Conservation (phyloP, 176 grass and related monocot species). For the Canna indica region DNA sequence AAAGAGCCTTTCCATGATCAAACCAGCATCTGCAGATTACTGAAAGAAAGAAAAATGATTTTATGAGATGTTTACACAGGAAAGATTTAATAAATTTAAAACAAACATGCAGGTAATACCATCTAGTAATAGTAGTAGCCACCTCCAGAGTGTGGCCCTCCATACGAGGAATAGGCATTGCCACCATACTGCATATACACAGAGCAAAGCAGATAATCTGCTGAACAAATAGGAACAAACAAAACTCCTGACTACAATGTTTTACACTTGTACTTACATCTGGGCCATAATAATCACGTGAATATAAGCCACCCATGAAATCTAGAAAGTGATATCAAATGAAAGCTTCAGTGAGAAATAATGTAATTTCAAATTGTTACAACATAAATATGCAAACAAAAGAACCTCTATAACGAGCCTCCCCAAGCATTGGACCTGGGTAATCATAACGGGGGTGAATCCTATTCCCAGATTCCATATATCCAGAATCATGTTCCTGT, state of each 20-base stretch:
- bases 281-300: conserved; percentile 33
- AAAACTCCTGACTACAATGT: neutral
- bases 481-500: conserved; percentile 38
- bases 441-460: conserved; percentile 39
- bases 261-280: conserved; percentile 40
- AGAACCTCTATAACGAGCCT: conserved; percentile 30
- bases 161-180: conserved; percentile 24
- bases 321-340: conserved; percentile 12
- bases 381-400: neutral
- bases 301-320: conserved; percentile 21
- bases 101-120: neutral
- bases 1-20: neutral
- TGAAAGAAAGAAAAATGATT: neutral
- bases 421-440: conserved; percentile 23
- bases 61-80: neutral
- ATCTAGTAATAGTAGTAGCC: conserved; percentile 36
- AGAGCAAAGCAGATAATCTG: conserved; percentile 5
- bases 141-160: conserved; percentile 26
- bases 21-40: conserved; percentile 5
- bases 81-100: neutral
- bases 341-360: neutral
- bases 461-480: conserved; percentile 24
- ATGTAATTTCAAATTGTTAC: neutral
- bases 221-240: neutral
- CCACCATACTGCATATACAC: conserved; percentile 27